phyloP scores from a whole-genome alignment of 768 basidiomycete species.

The Saitozyma podzolica region DNA sequence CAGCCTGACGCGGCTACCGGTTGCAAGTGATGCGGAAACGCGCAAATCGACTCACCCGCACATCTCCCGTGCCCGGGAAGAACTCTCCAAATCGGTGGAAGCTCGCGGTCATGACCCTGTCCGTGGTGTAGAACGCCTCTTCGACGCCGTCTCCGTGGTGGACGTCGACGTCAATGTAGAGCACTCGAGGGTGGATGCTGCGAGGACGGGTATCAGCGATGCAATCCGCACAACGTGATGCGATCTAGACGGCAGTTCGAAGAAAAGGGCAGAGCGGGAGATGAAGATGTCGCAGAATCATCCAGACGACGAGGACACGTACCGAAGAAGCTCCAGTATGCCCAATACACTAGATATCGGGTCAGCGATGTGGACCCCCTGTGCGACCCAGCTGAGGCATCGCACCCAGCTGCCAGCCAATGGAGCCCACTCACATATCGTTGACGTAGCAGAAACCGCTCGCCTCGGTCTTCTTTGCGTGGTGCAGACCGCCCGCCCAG shows the following conservation, averaged over 20 bases:
- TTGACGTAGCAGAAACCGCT: conserved; percentile 99
- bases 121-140: conserved; percentile 96
- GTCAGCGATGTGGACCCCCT: background rate
- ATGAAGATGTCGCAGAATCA: too few species aligned
- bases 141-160: conserved; percentile 99
- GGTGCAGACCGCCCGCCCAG: conserved; percentile 98
- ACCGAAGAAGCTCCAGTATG: conserved; percentile 87
- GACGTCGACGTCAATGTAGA: conserved; percentile 97
- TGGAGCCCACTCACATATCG: conserved; percentile 47
- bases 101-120: conserved; percentile 93
- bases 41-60: conserved; percentile 50
- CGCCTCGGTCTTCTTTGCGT: conserved; percentile 98
- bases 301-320: conserved; percentile 2
- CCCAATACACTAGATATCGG: conserved; percentile 71
- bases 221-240: background rate
- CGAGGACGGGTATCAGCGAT: too few species aligned
- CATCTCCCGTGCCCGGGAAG: conserved; percentile 84
- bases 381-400: too few species aligned
- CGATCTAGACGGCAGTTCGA: background rate
- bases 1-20: background rate
- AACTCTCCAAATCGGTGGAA: conserved; percentile 98
- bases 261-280: background rate
- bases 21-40: background rate
- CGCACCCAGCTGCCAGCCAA: background rate
- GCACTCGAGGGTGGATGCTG: conserved; percentile 66